Evolutionary conservation across 768 basidiomycete genomes (phyloP), one percentile per base, ranked within the genome.

Genomic region (Russula griseocarnosa): DNA sequence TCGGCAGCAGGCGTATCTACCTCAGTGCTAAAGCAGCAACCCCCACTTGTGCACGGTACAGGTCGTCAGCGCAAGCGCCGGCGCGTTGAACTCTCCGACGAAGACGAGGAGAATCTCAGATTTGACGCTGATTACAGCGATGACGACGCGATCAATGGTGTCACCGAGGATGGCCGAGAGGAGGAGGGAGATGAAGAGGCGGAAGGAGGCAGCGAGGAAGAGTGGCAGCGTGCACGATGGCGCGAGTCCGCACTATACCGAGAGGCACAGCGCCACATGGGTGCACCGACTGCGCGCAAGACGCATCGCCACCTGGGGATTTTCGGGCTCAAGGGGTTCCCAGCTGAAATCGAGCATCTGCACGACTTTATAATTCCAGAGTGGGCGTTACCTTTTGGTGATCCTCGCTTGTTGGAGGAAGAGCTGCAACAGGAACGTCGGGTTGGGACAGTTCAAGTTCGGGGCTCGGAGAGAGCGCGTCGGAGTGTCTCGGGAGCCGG

Each of bases 251-350:
- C 55, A 32, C 73, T 81, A 32, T 73, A 86, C 73, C 77, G 79
- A 32, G 77, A 82, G 57, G 85, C 85, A 6, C 69, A 79, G 30
- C 82, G 84, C 30, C 80, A 73, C 62, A 76, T 79, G 55, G 73
- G 74, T 11, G 75, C 76, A 49, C 79, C 78, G 16, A 76, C 75
- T 22, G 74, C 77, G 26, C 75, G 83, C 60, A 80, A 82, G 70
- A 79, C 82, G 13, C 78, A 79, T 66, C 78, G 86, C 62, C 79
- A 82, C 66, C 73, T 80, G 47, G 79, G 77, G 18, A 83, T 86
- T 10, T 90, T 88, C 69, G 87, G 88, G 0, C 75, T 77, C 4
- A 58, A 36, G 79, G 82, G 66, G 75, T 87, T n/a, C 83, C 82
- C 6, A 68, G 63, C 71, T 1, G 79, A 77, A 40, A 63, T 84